Conservation (phyloP, 139 green algal species). For the Micractinium sp. region DNA sequence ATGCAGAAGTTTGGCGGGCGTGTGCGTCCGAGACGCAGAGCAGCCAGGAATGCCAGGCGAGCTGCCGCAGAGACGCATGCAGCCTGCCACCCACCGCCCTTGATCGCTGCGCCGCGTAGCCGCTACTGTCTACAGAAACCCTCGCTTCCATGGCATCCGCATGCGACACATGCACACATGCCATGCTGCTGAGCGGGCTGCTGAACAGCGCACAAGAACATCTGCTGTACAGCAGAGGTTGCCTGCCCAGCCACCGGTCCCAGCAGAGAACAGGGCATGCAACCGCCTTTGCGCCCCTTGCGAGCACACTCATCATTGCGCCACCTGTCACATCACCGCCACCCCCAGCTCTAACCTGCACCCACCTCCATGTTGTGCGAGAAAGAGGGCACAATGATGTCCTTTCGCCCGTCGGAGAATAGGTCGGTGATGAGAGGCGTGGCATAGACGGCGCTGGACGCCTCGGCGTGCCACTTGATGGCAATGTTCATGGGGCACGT, state of each 20-base stretch:
- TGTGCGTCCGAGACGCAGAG: background rate
- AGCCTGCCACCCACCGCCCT: background rate
- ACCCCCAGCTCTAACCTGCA: background rate
- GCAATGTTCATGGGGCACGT: constrained; percentile 63
- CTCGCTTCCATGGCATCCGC: too few species aligned
- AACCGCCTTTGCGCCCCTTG: background rate
- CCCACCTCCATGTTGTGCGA: constrained; percentile 91
- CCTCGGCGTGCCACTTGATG: constrained; percentile 91
- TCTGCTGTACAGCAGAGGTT: too few species aligned
- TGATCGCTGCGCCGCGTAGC: too few species aligned
- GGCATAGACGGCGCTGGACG: constrained; percentile 86
- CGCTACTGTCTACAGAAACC: too few species aligned
- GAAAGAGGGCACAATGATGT: constrained; percentile 95
- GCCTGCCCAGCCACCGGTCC: too few species aligned
- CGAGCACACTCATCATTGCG: background rate
- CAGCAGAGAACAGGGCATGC: background rate
- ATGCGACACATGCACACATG: too few species aligned
- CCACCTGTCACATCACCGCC: too few species aligned
- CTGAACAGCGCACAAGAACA: background rate
- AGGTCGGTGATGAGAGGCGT: constrained; percentile 97
- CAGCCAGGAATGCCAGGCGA: background rate
- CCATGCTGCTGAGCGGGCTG: background rate
- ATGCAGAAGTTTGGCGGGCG: background rate
- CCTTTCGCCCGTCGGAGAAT: constrained; percentile 88
- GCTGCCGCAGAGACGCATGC: background rate